Percentiles rank a stretch among this genome's conserved stretches.
Evolutionary conservation across 768 basidiomycete genomes (phyloP).

Genomic region (Strobilomyces echinocephalus): DNA sequence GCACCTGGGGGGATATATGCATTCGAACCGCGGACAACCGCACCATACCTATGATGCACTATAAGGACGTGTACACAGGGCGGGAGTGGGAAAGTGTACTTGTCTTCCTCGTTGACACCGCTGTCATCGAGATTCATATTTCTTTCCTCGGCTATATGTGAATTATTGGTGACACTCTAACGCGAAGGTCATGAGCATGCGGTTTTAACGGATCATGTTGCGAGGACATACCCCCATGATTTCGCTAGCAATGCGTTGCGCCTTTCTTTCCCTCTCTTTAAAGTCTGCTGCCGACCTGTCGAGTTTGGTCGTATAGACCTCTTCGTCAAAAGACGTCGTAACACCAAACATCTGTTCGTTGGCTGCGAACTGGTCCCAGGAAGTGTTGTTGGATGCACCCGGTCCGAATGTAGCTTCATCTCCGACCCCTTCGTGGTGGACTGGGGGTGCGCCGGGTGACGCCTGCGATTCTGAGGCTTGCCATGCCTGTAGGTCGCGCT

Average conservation of each 20-base stretch:
- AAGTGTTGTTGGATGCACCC: conserved; percentile 37
- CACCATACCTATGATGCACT: conserved; percentile 65
- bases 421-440: conserved; percentile 30
- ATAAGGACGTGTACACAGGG: conserved; percentile 21
- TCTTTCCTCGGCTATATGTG: conserved; percentile 90
- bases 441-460: conserved; percentile 21
- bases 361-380: conserved; percentile 91
- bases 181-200: conserved; percentile 9
- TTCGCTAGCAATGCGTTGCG: conserved; percentile 85
- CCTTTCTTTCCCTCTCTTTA: conserved; percentile 83
- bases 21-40: conserved; percentile 80
- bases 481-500: conserved; percentile 84
- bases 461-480: conserved; percentile 40
- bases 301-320: conserved; percentile 90
- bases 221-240: conserved; percentile 68
- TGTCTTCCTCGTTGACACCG: conserved; percentile 90
- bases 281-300: conserved; percentile 81
- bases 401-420: conserved; percentile 73
- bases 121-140: conserved; percentile 58
- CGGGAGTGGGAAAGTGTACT: conserved; percentile 47
- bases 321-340: conserved; percentile 88
- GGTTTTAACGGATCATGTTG: neutral
- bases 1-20: conserved; percentile 96
- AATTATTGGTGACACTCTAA: conserved; percentile 66
- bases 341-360: conserved; percentile 94